Evolutionary conservation across 2,329 filamentous ascomycete genomes (phyloP).

Genomic region (Ascochyta clinopodiicola): DNA sequence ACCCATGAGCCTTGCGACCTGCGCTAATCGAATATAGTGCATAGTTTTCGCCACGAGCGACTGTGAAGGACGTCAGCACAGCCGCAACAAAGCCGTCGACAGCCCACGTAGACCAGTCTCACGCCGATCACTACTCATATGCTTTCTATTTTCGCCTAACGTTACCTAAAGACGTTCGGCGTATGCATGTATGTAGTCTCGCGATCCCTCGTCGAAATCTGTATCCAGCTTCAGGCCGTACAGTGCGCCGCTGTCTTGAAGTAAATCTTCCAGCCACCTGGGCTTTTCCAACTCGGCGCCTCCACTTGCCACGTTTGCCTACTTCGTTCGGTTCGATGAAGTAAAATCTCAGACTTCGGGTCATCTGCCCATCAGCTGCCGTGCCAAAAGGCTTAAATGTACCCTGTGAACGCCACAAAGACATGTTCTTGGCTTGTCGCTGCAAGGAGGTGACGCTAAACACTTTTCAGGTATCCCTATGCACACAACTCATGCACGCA

Average conservation of each 20-base stretch:
- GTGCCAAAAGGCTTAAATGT: slow-evolving; percentile 7
- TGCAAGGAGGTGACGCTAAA: not conserved
- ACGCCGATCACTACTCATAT: not conserved
- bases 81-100: not conserved
- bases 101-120: not conserved
- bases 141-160: slow-evolving; percentile 5
- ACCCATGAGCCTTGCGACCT: not conserved
- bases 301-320: not conserved
- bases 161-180: slow-evolving; percentile 6
- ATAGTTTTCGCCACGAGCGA: not conserved
- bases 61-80: not conserved
- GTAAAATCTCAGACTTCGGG: not conserved
- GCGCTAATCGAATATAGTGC: not conserved
- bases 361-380: slow-evolving; percentile 4
- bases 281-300: not conserved
- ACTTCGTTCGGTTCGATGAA: slow-evolving; percentile 4
- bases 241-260: not conserved
- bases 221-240: not conserved
- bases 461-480: not conserved
- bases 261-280: not conserved
- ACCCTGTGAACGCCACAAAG: slow-evolving; percentile 1
- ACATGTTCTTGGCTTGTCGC: not conserved
- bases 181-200: slow-evolving; percentile 3
- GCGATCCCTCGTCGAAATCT: not conserved
- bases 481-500: not conserved